Percentiles rank a stretch among this genome's conserved stretches.
These are phyloP conservation scores for Gentiana straminea DNA, from an alignment of 257 asterid species.

Conservation along the genomic window DNA sequence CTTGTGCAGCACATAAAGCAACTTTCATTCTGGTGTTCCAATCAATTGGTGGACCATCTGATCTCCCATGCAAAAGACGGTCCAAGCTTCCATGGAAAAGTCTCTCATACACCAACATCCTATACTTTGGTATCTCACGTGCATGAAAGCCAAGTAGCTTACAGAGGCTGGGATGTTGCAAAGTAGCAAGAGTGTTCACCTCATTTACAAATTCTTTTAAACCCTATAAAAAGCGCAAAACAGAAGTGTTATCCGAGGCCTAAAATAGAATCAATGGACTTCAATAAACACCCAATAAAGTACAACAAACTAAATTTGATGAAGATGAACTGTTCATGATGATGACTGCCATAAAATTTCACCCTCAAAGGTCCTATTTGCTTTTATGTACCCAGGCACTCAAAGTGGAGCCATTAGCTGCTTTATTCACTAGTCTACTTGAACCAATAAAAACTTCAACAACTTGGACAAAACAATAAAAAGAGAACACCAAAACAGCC, in stretches of 20 bases:
- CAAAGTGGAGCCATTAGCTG: not conserved
- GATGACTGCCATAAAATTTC: too few relatives aligned
- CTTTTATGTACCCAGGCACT: not conserved
- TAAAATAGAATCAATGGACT: constrained; percentile 1
- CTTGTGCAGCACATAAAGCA: constrained; percentile 86
- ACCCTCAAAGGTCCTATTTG: not conserved
- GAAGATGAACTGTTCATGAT: not conserved
- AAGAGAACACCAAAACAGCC: not conserved
- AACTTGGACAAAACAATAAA: not conserved
- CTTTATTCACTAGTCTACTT: not conserved
- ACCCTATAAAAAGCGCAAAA: constrained; percentile 38
- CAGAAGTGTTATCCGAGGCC: not conserved
- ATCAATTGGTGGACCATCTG: constrained; percentile 89
- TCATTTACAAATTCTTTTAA: constrained; percentile 75
- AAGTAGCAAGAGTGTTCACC: constrained; percentile 63
- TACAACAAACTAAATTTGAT: constrained; percentile 2
- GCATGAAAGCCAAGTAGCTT: constrained; percentile 87
- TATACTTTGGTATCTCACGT: constrained; percentile 64
- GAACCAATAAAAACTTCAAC: not conserved
- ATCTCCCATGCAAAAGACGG: constrained; percentile 72
- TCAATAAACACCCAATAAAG: not conserved
- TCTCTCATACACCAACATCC: constrained; percentile 88
- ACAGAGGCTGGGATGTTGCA: constrained; percentile 72
- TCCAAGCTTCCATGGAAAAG: constrained; percentile 86
- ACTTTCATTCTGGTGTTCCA: constrained; percentile 93